Conservation (phyloP, 2,329 filamentous ascomycete species). For the Alternaria panax region DNA sequence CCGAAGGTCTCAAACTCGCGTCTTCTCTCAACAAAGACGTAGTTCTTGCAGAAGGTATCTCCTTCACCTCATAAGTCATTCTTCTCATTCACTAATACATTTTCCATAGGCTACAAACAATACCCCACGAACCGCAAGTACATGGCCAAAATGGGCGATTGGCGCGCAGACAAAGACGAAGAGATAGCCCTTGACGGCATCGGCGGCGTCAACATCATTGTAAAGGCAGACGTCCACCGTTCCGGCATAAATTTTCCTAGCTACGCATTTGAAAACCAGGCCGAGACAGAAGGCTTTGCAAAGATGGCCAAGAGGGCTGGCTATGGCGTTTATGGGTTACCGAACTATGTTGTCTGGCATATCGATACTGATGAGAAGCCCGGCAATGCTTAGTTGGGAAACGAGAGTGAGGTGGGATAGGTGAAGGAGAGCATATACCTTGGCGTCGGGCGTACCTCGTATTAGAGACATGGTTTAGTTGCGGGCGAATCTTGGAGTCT, state of each 20-base stretch:
- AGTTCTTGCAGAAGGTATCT: slow-evolving; percentile 84
- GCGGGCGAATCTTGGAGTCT: slow-evolving; percentile 5
- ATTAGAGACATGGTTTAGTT: neutral
- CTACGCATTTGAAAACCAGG: slow-evolving; percentile 98
- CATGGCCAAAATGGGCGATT: slow-evolving; percentile 91
- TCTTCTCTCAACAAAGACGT: slow-evolving; percentile 77
- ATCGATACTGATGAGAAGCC: slow-evolving; percentile 95
- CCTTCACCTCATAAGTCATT: neutral
- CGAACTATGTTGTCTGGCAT: slow-evolving; percentile 99
- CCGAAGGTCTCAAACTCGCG: slow-evolving; percentile 79
- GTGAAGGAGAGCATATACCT: slow-evolving; percentile 7
- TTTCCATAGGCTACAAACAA: slow-evolving; percentile 82
- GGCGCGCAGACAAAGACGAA: slow-evolving; percentile 88
- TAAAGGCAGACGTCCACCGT: slow-evolving; percentile 97
- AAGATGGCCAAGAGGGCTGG: slow-evolving; percentile 98
- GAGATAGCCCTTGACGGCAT: slow-evolving; percentile 94
- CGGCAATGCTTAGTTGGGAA: slow-evolving; percentile 66
- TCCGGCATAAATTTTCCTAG: slow-evolving; percentile 97
- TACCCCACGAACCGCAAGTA: slow-evolving; percentile 89
- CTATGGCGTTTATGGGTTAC: slow-evolving; percentile 88
- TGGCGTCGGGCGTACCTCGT: slow-evolving; percentile 12
- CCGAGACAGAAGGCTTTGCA: slow-evolving; percentile 97
- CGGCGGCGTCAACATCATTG: slow-evolving; percentile 94
- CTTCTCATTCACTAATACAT: neutral
- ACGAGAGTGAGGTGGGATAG: neutral